A percentile compares a stretch with the other conserved stretches of the same genome.
These are phyloP conservation scores for Sporothrix globosa DNA, from an alignment of 2,329 filamentous ascomycete genomes.

Conservation along the genomic window DNA sequence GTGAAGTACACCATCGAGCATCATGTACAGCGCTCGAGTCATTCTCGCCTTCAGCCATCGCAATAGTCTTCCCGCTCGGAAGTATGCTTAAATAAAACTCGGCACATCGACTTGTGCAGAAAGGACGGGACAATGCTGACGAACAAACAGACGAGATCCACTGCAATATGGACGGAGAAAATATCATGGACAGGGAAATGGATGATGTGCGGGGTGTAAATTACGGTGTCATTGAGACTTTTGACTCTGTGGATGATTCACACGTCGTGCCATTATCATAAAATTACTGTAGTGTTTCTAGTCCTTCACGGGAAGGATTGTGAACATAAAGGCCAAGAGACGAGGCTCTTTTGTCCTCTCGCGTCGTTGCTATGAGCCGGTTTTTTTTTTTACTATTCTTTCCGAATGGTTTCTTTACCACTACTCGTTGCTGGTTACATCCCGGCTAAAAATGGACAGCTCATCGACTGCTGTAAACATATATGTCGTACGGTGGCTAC, in stretches of 20 bases:
- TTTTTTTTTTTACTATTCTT: no score
- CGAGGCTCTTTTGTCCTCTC: no score
- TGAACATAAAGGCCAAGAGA: no score
- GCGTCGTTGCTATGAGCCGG: no score
- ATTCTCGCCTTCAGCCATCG: neutral
- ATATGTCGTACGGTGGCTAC: neutral
- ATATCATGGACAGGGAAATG: neutral
- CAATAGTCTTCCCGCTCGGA: neutral
- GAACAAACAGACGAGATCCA: constrained; percentile 11
- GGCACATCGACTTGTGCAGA: neutral
- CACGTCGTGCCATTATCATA: no score
- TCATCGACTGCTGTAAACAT: neutral
- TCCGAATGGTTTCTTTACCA: no score
- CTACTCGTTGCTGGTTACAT: neutral
- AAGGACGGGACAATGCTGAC: neutral
- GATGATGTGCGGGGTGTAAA: no score
- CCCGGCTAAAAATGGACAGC: neutral
- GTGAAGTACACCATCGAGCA: no score
- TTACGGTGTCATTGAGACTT: no score
- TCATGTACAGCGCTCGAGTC: neutral
- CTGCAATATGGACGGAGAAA: constrained; percentile 5
- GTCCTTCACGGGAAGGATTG: no score
- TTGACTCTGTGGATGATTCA: no score
- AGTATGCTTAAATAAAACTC: constrained; percentile 6
- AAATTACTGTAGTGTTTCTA: no score